Evolutionary conservation across 2,329 filamentous ascomycete species (phyloP).

Genomic region (Penicillium hordei): DNA sequence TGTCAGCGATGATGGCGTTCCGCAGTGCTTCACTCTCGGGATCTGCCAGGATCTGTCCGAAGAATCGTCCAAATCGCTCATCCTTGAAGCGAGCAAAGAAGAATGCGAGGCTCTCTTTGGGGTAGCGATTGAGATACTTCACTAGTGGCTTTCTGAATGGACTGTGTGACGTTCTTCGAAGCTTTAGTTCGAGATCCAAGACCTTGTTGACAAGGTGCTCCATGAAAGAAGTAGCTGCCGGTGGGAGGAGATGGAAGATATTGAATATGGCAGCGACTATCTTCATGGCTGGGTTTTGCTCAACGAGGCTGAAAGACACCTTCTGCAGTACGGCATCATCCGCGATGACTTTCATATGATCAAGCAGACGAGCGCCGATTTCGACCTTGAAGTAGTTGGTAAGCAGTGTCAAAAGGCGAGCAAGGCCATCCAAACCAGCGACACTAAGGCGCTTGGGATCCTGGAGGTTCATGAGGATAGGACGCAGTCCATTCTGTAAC

Average conservation of each 20-base stretch:
- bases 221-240: conserved; percentile 87
- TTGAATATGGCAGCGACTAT: conserved; percentile 93
- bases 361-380: conserved; percentile 87
- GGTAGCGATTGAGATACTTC: conserved; percentile 90
- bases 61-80: conserved; percentile 82
- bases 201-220: conserved; percentile 85
- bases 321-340: conserved; percentile 78
- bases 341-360: conserved; percentile 89
- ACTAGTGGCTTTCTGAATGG: conserved; percentile 89
- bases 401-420: conserved; percentile 81
- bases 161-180: conserved; percentile 84
- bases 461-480: conserved; percentile 94
- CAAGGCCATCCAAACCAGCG: conserved; percentile 86
- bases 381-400: conserved; percentile 99
- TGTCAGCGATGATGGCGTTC: conserved; percentile 69
- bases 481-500: conserved; percentile 86
- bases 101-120: conserved; percentile 80
- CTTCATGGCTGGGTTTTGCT: conserved; percentile 90
- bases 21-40: conserved; percentile 72
- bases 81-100: conserved; percentile 79
- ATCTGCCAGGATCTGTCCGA: conserved; percentile 81
- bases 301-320: conserved; percentile 90
- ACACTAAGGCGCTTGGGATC: conserved; percentile 88
- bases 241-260: conserved; percentile 92
- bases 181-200: conserved; percentile 79